These are phyloP conservation scores for Pseudocercospora vitis DNA, from an alignment of 2,329 filamentous ascomycete genomes.

Conservation along the genomic window DNA sequence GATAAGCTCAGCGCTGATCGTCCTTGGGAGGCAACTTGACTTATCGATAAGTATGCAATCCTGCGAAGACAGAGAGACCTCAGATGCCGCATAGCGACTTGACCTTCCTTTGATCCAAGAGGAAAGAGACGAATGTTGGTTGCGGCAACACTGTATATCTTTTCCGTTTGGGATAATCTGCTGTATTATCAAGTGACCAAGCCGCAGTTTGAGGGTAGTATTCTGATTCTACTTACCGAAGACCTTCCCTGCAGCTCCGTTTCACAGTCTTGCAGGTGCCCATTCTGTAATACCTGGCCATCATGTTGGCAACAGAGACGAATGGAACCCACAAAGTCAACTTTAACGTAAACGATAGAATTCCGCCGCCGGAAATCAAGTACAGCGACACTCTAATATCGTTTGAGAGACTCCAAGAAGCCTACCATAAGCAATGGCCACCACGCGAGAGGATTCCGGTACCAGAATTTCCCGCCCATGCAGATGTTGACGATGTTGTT, in stretches of 20 bases:
- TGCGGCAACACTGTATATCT: background rate
- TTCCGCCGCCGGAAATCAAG: background rate
- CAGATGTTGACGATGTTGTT: background rate
- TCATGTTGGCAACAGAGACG: background rate
- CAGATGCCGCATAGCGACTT: background rate
- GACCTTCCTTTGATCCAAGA: background rate
- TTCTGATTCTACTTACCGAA: too few relatives aligned
- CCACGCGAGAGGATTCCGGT: background rate
- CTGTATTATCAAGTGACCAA: too few relatives aligned
- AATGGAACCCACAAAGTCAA: background rate
- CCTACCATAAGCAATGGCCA: constrained; percentile 7
- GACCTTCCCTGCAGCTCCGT: too few relatives aligned
- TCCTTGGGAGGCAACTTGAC: background rate
- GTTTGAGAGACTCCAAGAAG: constrained; percentile 4
- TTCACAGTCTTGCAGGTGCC: background rate
- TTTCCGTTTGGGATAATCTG: background rate
- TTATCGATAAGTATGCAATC: background rate
- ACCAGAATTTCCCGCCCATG: background rate
- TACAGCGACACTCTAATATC: constrained; percentile 5
- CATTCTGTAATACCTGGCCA: background rate
- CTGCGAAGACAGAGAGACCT: background rate
- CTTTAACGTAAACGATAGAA: background rate
- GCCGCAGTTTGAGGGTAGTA: too few relatives aligned
- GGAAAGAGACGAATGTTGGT: background rate
- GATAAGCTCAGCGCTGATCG: background rate